Conservation (phyloP, 371 early-diverging fungal genomes). For the Coemansia sp. region DNA sequence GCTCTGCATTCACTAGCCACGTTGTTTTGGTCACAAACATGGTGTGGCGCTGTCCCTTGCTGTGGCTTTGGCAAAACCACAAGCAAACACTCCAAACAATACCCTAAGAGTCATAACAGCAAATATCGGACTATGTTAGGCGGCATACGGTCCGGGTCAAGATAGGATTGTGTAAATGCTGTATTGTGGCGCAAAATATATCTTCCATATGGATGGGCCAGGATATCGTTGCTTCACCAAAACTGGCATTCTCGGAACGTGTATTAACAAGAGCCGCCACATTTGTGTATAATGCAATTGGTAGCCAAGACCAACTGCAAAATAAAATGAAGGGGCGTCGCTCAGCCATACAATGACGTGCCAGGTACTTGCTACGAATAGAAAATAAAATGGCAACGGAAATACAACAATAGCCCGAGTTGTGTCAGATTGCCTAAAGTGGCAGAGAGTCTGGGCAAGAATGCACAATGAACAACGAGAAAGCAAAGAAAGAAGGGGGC, state of each 20-base stretch:
- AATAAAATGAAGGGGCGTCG: too few species aligned
- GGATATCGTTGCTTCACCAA: too few species aligned
- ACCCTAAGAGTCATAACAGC: background rate
- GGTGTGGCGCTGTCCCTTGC: background rate
- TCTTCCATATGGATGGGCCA: too few species aligned
- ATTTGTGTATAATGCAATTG: background rate
- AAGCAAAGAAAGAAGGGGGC: background rate
- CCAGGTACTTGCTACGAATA: background rate
- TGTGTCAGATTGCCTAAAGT: background rate
- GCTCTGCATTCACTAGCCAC: too few species aligned
- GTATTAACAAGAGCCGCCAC: background rate
- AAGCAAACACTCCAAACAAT: background rate
- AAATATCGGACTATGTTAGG: too few species aligned
- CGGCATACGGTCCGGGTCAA: too few species aligned
- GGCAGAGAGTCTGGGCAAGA: background rate
- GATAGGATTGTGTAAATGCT: too few species aligned
- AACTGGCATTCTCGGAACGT: background rate
- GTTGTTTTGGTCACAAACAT: background rate
- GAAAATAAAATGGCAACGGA: background rate
- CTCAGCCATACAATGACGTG: too few species aligned
- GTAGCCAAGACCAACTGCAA: background rate
- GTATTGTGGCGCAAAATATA: too few species aligned
- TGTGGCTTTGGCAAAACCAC: background rate
- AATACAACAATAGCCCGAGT: background rate
- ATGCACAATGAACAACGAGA: background rate